Evolutionary conservation across 306 rosid species (phyloP).

Genomic region (Senna siamea): DNA sequence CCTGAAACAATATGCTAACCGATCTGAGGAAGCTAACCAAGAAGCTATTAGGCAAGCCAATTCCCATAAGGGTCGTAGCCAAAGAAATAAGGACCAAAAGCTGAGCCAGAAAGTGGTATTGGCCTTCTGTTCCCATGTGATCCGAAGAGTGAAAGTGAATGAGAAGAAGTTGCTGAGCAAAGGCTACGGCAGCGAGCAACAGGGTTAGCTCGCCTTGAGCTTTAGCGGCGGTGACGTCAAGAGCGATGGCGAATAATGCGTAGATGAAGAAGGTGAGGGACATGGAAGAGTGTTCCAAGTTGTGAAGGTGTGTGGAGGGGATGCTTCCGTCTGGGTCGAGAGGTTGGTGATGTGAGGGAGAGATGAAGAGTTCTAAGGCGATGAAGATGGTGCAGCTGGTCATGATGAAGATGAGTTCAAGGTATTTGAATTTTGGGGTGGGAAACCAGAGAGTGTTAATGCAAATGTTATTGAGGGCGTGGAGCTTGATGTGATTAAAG

Average conservation of each 20-base stretch:
- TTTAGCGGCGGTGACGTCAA: conserved; percentile 47
- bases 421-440: conserved; percentile 48
- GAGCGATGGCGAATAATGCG: conserved; percentile 51
- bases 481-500: conserved; percentile 71
- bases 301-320: conserved; percentile 78
- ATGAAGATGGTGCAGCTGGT: conserved; percentile 52
- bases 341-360: conserved; percentile 69
- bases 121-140: conserved; percentile 80
- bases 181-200: conserved; percentile 61
- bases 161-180: conserved; percentile 70
- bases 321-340: conserved; percentile 75
- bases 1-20: conserved; percentile 62
- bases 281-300: conserved; percentile 82
- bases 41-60: conserved; percentile 61
- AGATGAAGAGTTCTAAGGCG: conserved; percentile 76
- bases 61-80: conserved; percentile 60
- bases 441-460: conserved; percentile 65
- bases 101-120: conserved; percentile 73
- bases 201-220: conserved; percentile 53
- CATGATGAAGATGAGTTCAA: conserved; percentile 69
- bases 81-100: conserved; percentile 52
- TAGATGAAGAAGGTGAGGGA: conserved; percentile 59
- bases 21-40: conserved; percentile 70
- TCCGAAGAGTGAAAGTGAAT: conserved; percentile 75
- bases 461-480: conserved; percentile 26